Conservation (phyloP, 208 protist species). For the Acanthamoeba lenticulata region DNA sequence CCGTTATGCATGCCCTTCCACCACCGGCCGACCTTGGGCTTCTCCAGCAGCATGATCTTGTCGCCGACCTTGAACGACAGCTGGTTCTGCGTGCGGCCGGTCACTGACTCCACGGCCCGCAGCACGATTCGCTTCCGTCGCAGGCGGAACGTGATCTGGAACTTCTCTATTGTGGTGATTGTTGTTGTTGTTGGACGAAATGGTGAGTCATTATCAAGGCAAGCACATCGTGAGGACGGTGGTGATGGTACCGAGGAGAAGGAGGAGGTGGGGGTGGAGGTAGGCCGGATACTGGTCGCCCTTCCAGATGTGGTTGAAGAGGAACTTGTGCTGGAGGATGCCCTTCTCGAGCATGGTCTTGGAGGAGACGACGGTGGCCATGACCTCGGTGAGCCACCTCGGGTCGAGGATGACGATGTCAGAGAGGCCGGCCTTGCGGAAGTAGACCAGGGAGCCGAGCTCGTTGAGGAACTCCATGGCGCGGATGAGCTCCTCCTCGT, state of each 20-base stretch:
- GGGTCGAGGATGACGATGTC: conserved; percentile 57
- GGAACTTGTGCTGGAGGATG: conserved; percentile 33
- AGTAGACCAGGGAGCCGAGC: conserved; percentile 41
- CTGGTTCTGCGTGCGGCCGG: conserved; percentile 10
- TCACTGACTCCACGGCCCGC: background rate
- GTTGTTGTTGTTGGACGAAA: no score
- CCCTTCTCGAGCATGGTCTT: conserved; percentile 45
- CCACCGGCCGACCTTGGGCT: conserved; percentile 35
- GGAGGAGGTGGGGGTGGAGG: conserved; percentile 9
- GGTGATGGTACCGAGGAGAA: background rate
- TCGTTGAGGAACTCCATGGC: conserved; percentile 37
- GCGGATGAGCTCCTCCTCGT: conserved; percentile 44
- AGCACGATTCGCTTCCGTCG: conserved; percentile 4
- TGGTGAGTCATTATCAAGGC: background rate
- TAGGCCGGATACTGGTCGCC: conserved; percentile 31
- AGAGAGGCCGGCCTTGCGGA: conserved; percentile 1
- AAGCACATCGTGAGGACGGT: background rate
- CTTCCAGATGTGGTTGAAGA: conserved; percentile 33
- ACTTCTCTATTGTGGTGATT: conserved; percentile 6
- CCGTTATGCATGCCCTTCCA: conserved; percentile 41
- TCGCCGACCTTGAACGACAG: conserved; percentile 52
- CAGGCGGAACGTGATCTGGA: conserved; percentile 42
- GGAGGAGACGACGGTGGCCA: conserved; percentile 33
- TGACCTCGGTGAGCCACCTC: conserved; percentile 41
- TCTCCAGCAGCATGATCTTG: conserved; percentile 44